Percentiles rank a stretch among this genome's conserved stretches.
These are phyloP conservation scores for Batkoa obscura DNA, from an alignment of 371 early-diverging fungal species.

Conservation along the genomic window DNA sequence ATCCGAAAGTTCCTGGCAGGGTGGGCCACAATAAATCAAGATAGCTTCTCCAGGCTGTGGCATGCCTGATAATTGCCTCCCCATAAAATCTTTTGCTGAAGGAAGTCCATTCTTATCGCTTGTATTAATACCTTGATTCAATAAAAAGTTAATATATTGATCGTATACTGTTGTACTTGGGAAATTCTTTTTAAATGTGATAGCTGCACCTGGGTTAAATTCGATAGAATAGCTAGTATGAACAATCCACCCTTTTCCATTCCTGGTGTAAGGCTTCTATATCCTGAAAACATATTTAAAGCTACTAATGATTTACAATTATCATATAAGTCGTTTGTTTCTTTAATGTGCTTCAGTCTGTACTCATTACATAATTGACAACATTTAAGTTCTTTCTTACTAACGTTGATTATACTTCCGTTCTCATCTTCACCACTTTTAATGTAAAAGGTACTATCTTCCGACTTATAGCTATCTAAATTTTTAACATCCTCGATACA, in stretches of 20 bases:
- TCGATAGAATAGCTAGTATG: conserved; percentile 35
- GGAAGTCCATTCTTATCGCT: conserved; percentile 12
- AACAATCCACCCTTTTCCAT: conserved; percentile 27
- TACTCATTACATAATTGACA: conserved; percentile 14
- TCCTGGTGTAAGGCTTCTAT: conserved; percentile 38
- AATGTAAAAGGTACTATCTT: conserved; percentile 19
- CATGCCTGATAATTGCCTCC: conserved; percentile 19
- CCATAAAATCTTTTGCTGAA: conserved; percentile 15
- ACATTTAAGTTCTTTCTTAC: background rate
- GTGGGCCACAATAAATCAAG: conserved; percentile 45
- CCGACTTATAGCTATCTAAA: conserved; percentile 17
- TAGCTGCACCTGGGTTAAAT: conserved; percentile 25
- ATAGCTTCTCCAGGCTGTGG: conserved; percentile 32
- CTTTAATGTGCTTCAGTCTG: conserved; percentile 3
- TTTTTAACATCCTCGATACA: conserved; percentile 14
- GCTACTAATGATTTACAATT: conserved; percentile 17
- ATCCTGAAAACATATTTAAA: conserved; percentile 39
- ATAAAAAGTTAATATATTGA: conserved; percentile 29
- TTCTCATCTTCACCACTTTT: conserved; percentile 6
- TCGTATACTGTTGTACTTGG: conserved; percentile 27
- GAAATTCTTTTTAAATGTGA: conserved; percentile 33
- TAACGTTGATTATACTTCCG: background rate
- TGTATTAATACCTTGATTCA: conserved; percentile 24
- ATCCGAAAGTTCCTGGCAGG: conserved; percentile 42
- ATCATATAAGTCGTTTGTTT: background rate